Evolutionary conservation across 352 stramenopile species (phyloP).

Genomic region (Phytopythium boreale): DNA sequence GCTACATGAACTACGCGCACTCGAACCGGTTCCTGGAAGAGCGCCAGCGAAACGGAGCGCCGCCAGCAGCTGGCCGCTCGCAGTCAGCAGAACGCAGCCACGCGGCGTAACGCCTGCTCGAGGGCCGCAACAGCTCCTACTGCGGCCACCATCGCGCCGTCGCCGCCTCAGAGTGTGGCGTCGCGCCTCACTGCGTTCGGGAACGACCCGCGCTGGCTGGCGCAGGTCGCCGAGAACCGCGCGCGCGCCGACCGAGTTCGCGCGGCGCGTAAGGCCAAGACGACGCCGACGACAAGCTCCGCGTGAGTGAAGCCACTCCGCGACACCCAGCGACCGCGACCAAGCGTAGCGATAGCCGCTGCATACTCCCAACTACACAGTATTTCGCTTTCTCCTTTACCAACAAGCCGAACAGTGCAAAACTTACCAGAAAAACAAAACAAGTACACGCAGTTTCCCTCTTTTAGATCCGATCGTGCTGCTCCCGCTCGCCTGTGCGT

Average conservation of each 20-base stretch:
- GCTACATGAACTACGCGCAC: neutral
- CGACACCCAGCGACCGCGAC: too few relatives aligned
- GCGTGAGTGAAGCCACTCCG: too few relatives aligned
- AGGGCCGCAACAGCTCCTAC: neutral
- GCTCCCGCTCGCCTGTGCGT: too few relatives aligned
- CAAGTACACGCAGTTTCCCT: too few relatives aligned
- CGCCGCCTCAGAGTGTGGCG: neutral
- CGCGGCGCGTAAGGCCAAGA: neutral
- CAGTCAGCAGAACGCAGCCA: neutral
- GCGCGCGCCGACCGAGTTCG: neutral
- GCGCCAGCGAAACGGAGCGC: neutral
- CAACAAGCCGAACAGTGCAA: too few relatives aligned
- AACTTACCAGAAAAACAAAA: too few relatives aligned
- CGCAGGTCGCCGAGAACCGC: neutral
- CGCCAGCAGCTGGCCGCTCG: neutral
- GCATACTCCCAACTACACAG: too few relatives aligned
- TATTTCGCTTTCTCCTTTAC: too few relatives aligned
- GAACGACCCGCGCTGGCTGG: neutral
- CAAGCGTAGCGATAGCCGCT: too few relatives aligned
- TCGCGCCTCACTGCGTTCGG: neutral
- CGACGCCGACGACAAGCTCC: neutral
- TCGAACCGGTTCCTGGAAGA: neutral
- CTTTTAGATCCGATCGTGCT: too few relatives aligned
- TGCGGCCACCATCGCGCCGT: neutral
- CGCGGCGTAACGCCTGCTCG: neutral